These are phyloP conservation scores for Ceratobasidium sp. DNA, from an alignment of 1,284 basidiomycete genomes.

Conservation along the genomic window DNA sequence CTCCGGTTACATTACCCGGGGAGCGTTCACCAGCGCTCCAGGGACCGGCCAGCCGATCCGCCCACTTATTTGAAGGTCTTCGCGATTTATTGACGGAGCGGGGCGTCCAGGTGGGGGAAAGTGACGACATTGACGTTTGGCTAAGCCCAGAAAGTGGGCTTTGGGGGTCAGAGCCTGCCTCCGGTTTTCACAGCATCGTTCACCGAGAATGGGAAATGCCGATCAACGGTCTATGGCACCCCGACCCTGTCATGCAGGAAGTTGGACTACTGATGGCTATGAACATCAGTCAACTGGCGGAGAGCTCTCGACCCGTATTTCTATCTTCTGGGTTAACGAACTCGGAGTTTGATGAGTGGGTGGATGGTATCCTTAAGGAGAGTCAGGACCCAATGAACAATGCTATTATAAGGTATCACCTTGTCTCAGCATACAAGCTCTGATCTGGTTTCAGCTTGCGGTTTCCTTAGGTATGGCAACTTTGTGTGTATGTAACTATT, in stretches of 20 bases:
- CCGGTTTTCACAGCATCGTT: background rate
- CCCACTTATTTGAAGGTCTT: background rate
- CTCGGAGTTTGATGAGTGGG: slow-evolving; percentile 19
- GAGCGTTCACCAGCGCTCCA: slow-evolving; percentile 3
- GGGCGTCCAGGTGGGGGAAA: slow-evolving; percentile 12
- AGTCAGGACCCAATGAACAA: slow-evolving; percentile 39
- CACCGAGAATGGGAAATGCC: slow-evolving; percentile 25
- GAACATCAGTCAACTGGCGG: slow-evolving; percentile 23
- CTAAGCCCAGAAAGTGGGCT: slow-evolving; percentile 18
- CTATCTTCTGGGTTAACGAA: slow-evolving; percentile 8
- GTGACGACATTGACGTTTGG: slow-evolving; percentile 4
- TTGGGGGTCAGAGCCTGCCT: background rate
- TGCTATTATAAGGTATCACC: slow-evolving; percentile 21
- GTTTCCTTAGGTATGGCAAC: no score
- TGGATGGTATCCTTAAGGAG: slow-evolving; percentile 3
- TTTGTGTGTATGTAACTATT: no score
- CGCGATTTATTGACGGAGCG: background rate
- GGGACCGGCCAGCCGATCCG: background rate
- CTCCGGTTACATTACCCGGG: slow-evolving; percentile 4
- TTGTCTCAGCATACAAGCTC: slow-evolving; percentile 17
- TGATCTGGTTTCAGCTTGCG: background rate
- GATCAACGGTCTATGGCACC: slow-evolving; percentile 6
- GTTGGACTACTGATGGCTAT: slow-evolving; percentile 31
- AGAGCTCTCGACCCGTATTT: slow-evolving; percentile 19
- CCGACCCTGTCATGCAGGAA: slow-evolving; percentile 38